Conservation (phyloP, 1,139 yeast genomes). For the Yamadazyma blattariae region DNA sequence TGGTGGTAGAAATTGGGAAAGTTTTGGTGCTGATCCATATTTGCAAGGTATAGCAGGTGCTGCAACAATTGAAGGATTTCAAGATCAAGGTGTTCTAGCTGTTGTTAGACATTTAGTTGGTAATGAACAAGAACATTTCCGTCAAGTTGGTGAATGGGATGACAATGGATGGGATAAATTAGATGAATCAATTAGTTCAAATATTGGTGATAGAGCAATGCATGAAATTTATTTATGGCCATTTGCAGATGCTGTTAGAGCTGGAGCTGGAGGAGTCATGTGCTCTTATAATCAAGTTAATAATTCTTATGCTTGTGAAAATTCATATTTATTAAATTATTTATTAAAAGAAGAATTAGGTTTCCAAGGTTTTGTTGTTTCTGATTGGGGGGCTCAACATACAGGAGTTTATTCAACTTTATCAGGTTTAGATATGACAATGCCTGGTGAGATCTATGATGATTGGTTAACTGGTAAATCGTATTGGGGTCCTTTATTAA, state of each 20-base stretch:
- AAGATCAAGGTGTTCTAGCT: constrained; percentile 57
- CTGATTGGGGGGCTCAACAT: constrained; percentile 68
- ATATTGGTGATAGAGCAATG: constrained; percentile 60
- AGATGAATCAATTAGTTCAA: constrained; percentile 41
- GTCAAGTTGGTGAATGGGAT: constrained; percentile 59
- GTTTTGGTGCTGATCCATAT: constrained; percentile 64
- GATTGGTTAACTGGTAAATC: constrained; percentile 56
- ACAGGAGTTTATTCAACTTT: constrained; percentile 55
- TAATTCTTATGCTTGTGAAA: constrained; percentile 60
- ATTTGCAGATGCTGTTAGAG: constrained; percentile 58
- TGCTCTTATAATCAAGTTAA: constrained; percentile 61
- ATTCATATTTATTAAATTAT: constrained; percentile 53
- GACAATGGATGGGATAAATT: constrained; percentile 42
- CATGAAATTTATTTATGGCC: constrained; percentile 68
- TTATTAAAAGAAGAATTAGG: constrained; percentile 61
- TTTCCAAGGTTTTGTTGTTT: constrained; percentile 64
- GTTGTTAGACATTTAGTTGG: constrained; percentile 55
- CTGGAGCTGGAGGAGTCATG: constrained; percentile 63
- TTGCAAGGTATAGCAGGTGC: constrained; percentile 57
- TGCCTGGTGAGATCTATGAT: constrained; percentile 61
- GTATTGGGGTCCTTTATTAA: constrained; percentile 57
- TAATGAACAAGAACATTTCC: constrained; percentile 62
- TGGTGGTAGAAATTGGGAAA: constrained; percentile 68
- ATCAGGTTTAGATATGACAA: constrained; percentile 64
- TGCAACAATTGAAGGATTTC: constrained; percentile 54